A percentile compares a stretch with the other conserved stretches of the same genome.
Evolutionary conservation across 78 protist genomes (phyloP).

Genomic region (Polysphondylium violaceum): DNA sequence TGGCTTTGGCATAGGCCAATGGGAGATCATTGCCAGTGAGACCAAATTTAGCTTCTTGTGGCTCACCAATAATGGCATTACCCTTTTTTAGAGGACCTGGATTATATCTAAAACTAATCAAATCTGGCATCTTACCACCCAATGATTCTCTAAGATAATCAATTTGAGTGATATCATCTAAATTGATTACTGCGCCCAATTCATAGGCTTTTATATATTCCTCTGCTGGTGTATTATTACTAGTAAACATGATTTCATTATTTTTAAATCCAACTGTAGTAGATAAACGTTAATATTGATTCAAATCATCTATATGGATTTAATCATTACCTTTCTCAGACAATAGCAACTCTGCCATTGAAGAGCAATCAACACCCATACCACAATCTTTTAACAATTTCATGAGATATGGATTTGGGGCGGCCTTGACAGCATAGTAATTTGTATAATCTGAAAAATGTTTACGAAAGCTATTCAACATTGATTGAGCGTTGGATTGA

Average conservation of each 20-base stretch:
- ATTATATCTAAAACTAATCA: conserved; percentile 44
- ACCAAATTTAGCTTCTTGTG: conserved; percentile 78
- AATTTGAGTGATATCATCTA: conserved; percentile 73
- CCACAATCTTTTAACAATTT: conserved; percentile 51
- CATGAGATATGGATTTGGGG: conserved; percentile 65
- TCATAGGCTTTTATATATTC: conserved; percentile 62
- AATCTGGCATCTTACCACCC: conserved; percentile 32
- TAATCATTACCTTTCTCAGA: conserved; percentile 40
- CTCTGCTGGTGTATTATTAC: conserved; percentile 57
- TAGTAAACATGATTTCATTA: conserved; percentile 63
- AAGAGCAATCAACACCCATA: conserved; percentile 78
- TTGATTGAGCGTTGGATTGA: conserved; percentile 12
- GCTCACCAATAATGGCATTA: conserved; percentile 69
- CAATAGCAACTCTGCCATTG: conserved; percentile 55
- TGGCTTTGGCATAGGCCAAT: conserved; percentile 1
- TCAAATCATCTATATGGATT: not conserved
- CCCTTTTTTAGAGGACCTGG: conserved; percentile 73
- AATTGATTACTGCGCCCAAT: conserved; percentile 66
- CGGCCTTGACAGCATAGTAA: conserved; percentile 72
- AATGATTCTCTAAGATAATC: conserved; percentile 14
- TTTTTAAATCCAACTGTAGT: conserved; percentile 51
- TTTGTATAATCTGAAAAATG: conserved; percentile 46
- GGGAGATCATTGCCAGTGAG: conserved; percentile 21
- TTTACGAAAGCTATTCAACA: not conserved
- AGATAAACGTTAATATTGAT: not conserved